Conservation (phyloP, 2,329 filamentous ascomycete genomes). For the Pseudocercospora eumusae region DNA sequence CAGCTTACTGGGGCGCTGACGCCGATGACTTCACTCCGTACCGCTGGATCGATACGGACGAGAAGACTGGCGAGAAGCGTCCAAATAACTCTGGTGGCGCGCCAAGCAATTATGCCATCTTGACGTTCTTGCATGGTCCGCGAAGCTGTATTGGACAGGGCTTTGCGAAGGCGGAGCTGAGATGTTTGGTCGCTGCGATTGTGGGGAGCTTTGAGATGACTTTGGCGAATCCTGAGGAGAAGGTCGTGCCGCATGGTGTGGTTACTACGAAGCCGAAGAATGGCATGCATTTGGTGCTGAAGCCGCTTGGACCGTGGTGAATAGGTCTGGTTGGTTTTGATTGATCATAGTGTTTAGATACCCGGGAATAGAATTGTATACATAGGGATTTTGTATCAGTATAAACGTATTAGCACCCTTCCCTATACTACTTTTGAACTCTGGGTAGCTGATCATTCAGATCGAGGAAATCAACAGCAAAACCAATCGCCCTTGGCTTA, state of each 20-base stretch:
- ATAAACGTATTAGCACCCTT: too few species aligned
- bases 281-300: constrained; percentile 33
- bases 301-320: constrained; percentile 27
- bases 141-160: constrained; percentile 78
- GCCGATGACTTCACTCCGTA: constrained; percentile 48
- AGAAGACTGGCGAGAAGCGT: constrained; percentile 31
- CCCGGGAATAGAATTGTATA: neutral
- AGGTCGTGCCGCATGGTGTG: constrained; percentile 30
- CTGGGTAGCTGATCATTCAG: too few species aligned
- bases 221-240: constrained; percentile 32
- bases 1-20: constrained; percentile 47
- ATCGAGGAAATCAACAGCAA: too few species aligned
- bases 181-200: constrained; percentile 36
- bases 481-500: too few species aligned
- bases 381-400: neutral
- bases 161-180: constrained; percentile 59
- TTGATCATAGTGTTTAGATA: neutral
- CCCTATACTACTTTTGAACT: too few species aligned
- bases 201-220: constrained; percentile 33
- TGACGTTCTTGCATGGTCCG: constrained; percentile 56
- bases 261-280: constrained; percentile 36
- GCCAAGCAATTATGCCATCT: constrained; percentile 54
- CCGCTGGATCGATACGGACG: constrained; percentile 47
- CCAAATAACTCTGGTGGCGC: constrained; percentile 65
- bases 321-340: neutral